Base-by-base conservation (phyloP, 768 basidiomycete genomes). In the Lactarius akahatsu region DNA sequence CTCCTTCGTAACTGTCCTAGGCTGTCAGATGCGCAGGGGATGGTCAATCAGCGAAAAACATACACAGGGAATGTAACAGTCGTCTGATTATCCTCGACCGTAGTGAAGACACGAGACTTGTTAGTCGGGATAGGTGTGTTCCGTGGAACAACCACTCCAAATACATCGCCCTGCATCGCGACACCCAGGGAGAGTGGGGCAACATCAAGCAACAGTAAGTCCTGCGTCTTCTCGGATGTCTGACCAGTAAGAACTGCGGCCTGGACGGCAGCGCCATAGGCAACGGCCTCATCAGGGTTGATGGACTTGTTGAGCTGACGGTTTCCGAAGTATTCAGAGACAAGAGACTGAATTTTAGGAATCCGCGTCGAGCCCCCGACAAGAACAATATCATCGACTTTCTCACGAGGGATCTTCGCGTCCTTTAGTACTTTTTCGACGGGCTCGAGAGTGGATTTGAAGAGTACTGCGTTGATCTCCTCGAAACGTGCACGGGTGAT, bases 291-390 rank as follows among this genome's bases (percentile, higher is more conserved):
- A 76, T 99, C 97, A 70, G 97, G 97, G 86, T 99, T 99, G 83
- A 99, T 99, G 66, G 95, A 97, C 86, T 99, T 99, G 89, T 98
- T 98, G 76, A 98, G 81, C 77, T 96, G 92, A 74, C 96, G 94
- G 69, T 94, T 95, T 78, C 92, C 92, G 78, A 99, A 99, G 86
- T 89, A 96, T 78, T 99, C 97, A 65, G 96, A 98, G 61, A 99
- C 97, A 67, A 99, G 89, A 34, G 95, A 86, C 80, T 98, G 96
- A 72, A 99, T 92, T 84, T 98, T 98, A 71, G 97, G 97, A 76
- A 99, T 99, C 87, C 97, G 97, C 73, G 97, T 99, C 65, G 97
- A 99, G 70, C 97, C 97, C 83, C 97, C 97, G 71, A 99, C 97
- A 67, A 99, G 93, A 77, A 99, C 97, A 71, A 99, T 98, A 74